phyloP scores from a whole-genome alignment of 495 filamentous ascomycete species.

The Thermothielavioides terrestris region DNA sequence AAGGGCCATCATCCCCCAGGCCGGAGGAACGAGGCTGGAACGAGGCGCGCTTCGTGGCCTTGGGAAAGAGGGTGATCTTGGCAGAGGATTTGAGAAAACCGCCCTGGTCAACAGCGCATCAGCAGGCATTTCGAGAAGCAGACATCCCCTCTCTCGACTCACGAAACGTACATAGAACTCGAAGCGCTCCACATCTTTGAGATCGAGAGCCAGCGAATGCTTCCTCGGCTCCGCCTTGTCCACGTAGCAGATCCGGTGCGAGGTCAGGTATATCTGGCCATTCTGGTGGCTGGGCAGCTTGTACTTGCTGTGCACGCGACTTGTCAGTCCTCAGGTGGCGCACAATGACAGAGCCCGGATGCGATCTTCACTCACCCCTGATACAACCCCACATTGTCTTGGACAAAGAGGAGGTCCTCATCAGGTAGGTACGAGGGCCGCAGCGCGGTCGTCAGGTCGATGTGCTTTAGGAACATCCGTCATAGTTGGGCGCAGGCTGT shows the following conservation, averaged over 20 bases:
- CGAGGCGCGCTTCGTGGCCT: constrained; percentile 51
- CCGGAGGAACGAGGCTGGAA: constrained; percentile 37
- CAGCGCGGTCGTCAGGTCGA: constrained; percentile 91
- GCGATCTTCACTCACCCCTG: constrained; percentile 61
- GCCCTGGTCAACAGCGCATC: constrained; percentile 46
- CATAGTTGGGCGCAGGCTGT: constrained; percentile 35
- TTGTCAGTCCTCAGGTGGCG: constrained; percentile 6
- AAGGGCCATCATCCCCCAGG: constrained; percentile 24
- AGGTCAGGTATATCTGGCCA: constrained; percentile 92
- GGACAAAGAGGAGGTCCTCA: constrained; percentile 85
- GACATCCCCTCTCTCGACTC: background rate
- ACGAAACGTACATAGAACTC: constrained; percentile 68
- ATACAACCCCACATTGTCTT: constrained; percentile 94
- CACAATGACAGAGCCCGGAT: background rate
- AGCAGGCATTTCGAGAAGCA: constrained; percentile 1
- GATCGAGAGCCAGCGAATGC: constrained; percentile 72
- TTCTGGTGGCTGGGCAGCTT: constrained; percentile 92
- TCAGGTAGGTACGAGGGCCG: constrained; percentile 85
- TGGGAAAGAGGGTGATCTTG: constrained; percentile 84
- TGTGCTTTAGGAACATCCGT: constrained; percentile 90
- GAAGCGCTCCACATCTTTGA: constrained; percentile 83
- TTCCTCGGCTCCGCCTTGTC: constrained; percentile 81
- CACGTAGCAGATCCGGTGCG: constrained; percentile 90
- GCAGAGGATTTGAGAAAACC: constrained; percentile 92
- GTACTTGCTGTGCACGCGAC: constrained; percentile 59